Evolutionary conservation across 2,329 filamentous ascomycete species (phyloP), one percentile per base, ranked within the genome.

Genomic region (Colletotrichum filicis): DNA sequence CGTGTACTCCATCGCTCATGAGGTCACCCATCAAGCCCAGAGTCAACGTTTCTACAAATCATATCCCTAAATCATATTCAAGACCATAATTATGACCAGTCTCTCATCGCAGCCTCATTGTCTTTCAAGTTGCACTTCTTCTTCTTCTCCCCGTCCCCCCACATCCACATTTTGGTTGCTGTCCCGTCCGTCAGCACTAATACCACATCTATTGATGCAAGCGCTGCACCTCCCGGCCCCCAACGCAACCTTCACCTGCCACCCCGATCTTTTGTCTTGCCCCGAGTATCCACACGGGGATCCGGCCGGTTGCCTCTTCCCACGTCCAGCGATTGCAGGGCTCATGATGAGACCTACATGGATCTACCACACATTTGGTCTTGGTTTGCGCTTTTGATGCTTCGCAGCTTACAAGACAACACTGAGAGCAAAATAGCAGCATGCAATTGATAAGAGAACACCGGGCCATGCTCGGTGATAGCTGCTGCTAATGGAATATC

Each of bases 401-500:
- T 14, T 26, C 3, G 14, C 1, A 1, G 19, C 2, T 28, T 16
- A 22, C 19, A 14, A 53, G 12, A 35, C 26, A 14, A 22, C 16
- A 26, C 7, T 19, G 16, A 46, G n/a, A 11, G 53, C 11, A 14
- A 28, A 28, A 24, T 14, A 22, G 26, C 5, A 22, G 53, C 53
- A 56, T 16, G 53, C 7, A 24, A 26, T 16, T 7, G 12, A 26
- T 28, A 28, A 28, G 9, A 56, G n/a, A 57, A 24, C 56, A 24
- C 55, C 55, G 16, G 19, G 16, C 35, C 30, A 37, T 52, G n/a
- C 22, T 56, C 53, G 66, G 58, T 70, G 24, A 28, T 32, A 59
- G 37, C 58, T 59, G 70, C 66, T 69, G 30, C 52, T 52, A 35
- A 30, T 58, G 46, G 24, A 32, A 42, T 61, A 58, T 73, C 49